Evolutionary conservation across 139 green algal species (phyloP).

Genomic region (Tetraselmis striata): DNA sequence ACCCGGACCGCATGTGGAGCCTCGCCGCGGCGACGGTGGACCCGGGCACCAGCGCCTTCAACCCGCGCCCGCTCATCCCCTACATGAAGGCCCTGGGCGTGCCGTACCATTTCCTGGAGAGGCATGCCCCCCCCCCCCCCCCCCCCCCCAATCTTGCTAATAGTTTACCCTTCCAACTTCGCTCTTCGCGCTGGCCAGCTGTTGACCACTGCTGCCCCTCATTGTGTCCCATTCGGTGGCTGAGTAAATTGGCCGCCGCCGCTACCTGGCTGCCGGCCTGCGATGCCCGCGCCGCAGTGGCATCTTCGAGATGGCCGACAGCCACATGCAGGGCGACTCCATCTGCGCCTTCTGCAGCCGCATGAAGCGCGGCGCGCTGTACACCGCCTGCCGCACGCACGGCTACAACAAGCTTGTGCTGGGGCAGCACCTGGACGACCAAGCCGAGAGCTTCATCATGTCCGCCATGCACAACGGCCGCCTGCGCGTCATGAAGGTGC

Average conservation of each 20-base stretch:
- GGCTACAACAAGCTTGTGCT: conserved; percentile 27
- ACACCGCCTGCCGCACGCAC: conserved; percentile 18
- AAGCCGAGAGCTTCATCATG: conserved; percentile 23
- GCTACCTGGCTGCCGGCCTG: too few species aligned
- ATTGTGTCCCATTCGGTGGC: too few species aligned
- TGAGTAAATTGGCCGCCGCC: not conserved
- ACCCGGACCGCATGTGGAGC: conserved; percentile 1
- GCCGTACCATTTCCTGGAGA: conserved; percentile 22
- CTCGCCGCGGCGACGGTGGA: conserved; percentile 18
- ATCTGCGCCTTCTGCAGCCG: conserved; percentile 25
- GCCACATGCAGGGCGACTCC: conserved; percentile 20
- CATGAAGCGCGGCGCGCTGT: conserved; percentile 30
- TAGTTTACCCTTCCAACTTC: too few species aligned
- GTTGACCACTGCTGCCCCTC: too few species aligned
- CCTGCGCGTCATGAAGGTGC: conserved; percentile 17
- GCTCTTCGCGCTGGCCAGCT: too few species aligned
- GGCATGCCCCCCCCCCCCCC: not conserved
- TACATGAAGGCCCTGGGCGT: conserved; percentile 20
- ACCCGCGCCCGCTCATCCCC: conserved; percentile 19
- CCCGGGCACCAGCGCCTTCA: conserved; percentile 19
- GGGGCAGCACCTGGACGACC: conserved; percentile 20
- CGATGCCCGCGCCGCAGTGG: not conserved
- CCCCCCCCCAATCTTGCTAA: too few species aligned
- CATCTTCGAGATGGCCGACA: not conserved
- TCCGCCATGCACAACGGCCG: conserved; percentile 19